Conservation (phyloP, 352 stramenopile genomes). For the Globisporangium heterothallicum region DNA sequence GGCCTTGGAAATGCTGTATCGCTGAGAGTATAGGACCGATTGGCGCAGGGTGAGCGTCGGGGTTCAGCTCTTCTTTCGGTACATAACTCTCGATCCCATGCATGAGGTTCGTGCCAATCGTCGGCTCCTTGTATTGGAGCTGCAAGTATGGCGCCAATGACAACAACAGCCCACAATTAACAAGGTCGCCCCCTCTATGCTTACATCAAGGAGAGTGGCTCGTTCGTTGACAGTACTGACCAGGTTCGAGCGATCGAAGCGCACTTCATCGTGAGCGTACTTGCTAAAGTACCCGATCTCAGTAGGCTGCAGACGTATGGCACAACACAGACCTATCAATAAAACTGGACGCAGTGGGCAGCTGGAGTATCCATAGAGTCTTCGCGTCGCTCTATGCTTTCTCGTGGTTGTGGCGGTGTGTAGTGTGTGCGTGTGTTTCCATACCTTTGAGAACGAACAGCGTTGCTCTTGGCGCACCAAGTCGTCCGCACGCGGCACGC, state of each 20-base stretch:
- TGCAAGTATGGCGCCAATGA: conserved; percentile 10
- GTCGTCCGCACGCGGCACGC: conserved; percentile 21
- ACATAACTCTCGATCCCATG: conserved; percentile 49
- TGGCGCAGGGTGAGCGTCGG: conserved; percentile 35
- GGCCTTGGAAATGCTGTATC: conserved; percentile 37
- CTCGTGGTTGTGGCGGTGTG: neutral
- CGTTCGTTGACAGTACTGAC: no score
- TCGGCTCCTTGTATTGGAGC: conserved; percentile 27
- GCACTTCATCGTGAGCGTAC: conserved; percentile 28
- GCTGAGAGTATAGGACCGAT: conserved; percentile 42
- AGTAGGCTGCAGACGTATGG: conserved; percentile 28
- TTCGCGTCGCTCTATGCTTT: no score
- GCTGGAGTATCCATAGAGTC: no score
- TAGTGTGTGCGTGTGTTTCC: no score
- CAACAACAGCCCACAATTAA: no score
- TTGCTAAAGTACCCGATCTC: conserved; percentile 72
- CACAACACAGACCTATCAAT: conserved; percentile 6
- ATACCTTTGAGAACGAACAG: conserved; percentile 14
- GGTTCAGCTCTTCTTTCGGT: conserved; percentile 45
- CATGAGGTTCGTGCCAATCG: conserved; percentile 48
- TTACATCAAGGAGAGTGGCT: neutral
- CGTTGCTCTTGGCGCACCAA: conserved; percentile 18
- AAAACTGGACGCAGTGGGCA: no score
- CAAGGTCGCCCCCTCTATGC: no score
- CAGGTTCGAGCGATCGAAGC: conserved; percentile 63